These are phyloP conservation scores for Diaporthe australafricana DNA, from an alignment of 2,329 filamentous ascomycete genomes.

Conservation along the genomic window DNA sequence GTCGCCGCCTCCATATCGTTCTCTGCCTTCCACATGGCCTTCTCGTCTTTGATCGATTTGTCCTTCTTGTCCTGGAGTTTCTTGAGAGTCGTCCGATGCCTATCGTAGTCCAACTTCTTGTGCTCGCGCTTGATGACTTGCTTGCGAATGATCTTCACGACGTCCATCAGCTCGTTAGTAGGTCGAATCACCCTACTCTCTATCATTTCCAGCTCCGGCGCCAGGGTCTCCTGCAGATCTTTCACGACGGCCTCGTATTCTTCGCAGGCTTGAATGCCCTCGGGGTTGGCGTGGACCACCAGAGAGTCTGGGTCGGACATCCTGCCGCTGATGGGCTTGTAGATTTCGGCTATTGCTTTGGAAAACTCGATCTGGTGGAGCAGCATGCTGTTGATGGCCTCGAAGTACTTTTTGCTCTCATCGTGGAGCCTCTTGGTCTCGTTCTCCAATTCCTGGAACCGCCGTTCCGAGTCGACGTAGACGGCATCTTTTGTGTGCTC, in stretches of 20 bases:
- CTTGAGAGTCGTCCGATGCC: slow-evolving; percentile 84
- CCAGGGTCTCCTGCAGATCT: slow-evolving; percentile 87
- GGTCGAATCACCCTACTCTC: slow-evolving; percentile 90
- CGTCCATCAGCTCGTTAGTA: slow-evolving; percentile 91
- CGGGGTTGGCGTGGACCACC: slow-evolving; percentile 85
- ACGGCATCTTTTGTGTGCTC: slow-evolving; percentile 95
- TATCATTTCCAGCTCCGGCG: slow-evolving; percentile 97
- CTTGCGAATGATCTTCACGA: slow-evolving; percentile 96
- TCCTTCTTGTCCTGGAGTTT: slow-evolving; percentile 99
- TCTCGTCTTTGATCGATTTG: slow-evolving; percentile 95
- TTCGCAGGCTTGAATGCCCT: slow-evolving; percentile 94
- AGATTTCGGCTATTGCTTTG: slow-evolving; percentile 93
- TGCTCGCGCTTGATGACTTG: slow-evolving; percentile 90
- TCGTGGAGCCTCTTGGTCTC: slow-evolving; percentile 98
- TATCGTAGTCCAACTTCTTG: slow-evolving; percentile 97
- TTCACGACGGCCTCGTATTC: slow-evolving; percentile 94
- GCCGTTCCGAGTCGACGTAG: slow-evolving; percentile 92
- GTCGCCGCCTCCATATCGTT: slow-evolving; percentile 91
- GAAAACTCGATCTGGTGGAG: slow-evolving; percentile 98
- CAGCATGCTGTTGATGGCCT: slow-evolving; percentile 98
- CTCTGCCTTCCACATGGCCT: slow-evolving; percentile 95
- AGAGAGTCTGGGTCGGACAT: slow-evolving; percentile 91
- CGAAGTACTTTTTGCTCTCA: slow-evolving; percentile 97
- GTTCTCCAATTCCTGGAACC: slow-evolving; percentile 92
- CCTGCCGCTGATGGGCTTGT: slow-evolving; percentile 97